Percentiles rank a stretch among this genome's conserved stretches.
Conservation (phyloP, 1,284 basidiomycete species). For the Leccinum idahoense region DNA sequence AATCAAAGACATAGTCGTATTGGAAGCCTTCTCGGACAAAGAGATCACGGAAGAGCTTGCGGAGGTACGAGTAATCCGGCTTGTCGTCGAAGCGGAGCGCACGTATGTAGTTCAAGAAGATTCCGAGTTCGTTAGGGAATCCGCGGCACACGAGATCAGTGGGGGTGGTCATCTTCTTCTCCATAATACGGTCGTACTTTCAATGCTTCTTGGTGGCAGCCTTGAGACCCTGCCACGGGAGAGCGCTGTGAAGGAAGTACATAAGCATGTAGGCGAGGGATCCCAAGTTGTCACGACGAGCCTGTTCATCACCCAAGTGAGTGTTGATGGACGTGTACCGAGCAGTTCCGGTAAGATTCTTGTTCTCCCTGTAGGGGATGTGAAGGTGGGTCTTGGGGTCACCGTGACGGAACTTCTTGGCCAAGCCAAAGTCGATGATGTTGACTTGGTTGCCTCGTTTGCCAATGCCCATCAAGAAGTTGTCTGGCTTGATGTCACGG, state of each 20-base stretch:
- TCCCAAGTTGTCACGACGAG: conserved; percentile 93
- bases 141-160: conserved; percentile 94
- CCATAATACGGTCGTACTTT: conserved; percentile 99
- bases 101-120: conserved; percentile 51
- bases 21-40: conserved; percentile 97
- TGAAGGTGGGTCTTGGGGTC: conserved; percentile 99
- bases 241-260: conserved; percentile 95
- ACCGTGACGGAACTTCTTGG: conserved; percentile 87
- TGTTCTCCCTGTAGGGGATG: conserved; percentile 99
- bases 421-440: conserved; percentile 98
- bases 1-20: conserved; percentile 98
- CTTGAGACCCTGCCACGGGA: conserved; percentile 98
- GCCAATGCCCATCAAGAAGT: conserved; percentile 99
- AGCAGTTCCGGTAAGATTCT: conserved; percentile 98
- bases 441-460: conserved; percentile 99
- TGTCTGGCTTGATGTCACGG: conserved; percentile 96
- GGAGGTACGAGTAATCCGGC: conserved; percentile 95
- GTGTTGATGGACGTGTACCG: conserved; percentile 99
- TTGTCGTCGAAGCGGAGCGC: conserved; percentile 98
- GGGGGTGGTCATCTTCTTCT: conserved; percentile 99
- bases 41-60: conserved; percentile 96
- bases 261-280: conserved; percentile 95
- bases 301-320: conserved; percentile 95
- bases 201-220: conserved; percentile 99
- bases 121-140: conserved; percentile 96